phyloP scores from a whole-genome alignment of 192 early-diverging fungal species.

The Funneliformis geosporum region DNA sequence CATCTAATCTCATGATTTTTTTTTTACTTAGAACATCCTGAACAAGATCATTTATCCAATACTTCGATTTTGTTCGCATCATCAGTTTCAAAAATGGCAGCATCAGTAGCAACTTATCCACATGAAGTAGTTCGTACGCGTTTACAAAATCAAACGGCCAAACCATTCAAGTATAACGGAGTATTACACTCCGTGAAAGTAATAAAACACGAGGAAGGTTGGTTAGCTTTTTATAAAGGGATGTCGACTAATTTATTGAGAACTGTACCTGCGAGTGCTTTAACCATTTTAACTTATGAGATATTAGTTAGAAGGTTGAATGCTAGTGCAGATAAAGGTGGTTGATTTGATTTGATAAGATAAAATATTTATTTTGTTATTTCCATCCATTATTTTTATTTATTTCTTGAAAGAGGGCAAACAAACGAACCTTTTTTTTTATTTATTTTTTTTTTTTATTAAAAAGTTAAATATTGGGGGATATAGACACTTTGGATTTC shows the following conservation, averaged over 20 bases:
- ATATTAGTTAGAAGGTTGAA: slow-evolving; percentile 68
- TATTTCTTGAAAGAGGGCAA: neutral
- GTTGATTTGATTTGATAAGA: neutral
- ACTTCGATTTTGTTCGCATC: slow-evolving; percentile 76
- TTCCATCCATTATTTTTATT: neutral
- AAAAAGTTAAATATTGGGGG: neutral
- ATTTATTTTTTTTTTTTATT: too few relatives aligned
- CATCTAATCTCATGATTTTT: neutral
- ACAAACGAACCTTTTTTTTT: too few relatives aligned
- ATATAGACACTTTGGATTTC: neutral
- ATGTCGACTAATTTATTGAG: slow-evolving; percentile 83
- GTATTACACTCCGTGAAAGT: slow-evolving; percentile 74
- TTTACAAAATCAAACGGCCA: slow-evolving; percentile 81
- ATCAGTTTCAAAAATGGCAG: slow-evolving; percentile 86
- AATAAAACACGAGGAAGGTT: slow-evolving; percentile 78
- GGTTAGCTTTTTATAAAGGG: slow-evolving; percentile 83
- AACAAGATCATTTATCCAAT: slow-evolving; percentile 44
- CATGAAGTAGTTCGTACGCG: slow-evolving; percentile 95
- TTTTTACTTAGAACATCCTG: slow-evolving; percentile 33
- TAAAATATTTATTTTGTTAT: neutral
- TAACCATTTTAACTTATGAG: slow-evolving; percentile 90
- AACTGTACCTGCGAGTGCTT: slow-evolving; percentile 84
- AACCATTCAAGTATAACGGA: slow-evolving; percentile 79
- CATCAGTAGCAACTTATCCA: slow-evolving; percentile 88
- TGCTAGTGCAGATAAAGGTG: slow-evolving; percentile 15